phyloP scores from a whole-genome alignment of 1,139 yeast genomes.

The Nakaseomyces delphensis region DNA sequence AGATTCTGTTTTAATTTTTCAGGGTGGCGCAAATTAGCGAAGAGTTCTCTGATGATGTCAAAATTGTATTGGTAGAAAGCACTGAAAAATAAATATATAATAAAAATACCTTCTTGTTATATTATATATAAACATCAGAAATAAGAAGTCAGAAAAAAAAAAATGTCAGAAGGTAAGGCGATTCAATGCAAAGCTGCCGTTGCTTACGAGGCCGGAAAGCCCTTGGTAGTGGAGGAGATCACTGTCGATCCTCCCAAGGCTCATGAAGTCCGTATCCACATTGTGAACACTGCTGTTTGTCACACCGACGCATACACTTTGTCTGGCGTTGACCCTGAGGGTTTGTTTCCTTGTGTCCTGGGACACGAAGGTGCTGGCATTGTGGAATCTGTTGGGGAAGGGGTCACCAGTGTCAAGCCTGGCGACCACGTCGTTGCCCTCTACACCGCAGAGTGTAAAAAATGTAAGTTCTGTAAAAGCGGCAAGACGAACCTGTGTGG shows the following conservation, averaged over 20 bases:
- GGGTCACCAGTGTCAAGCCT: constrained; percentile 73
- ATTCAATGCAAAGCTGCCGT: constrained; percentile 93
- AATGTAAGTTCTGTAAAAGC: constrained; percentile 89
- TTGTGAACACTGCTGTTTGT: constrained; percentile 86
- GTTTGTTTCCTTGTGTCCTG: constrained; percentile 81
- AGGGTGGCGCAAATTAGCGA: too few relatives aligned
- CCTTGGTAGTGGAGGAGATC: constrained; percentile 74
- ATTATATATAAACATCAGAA: neutral
- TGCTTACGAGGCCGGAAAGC: constrained; percentile 93
- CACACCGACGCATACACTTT: constrained; percentile 97
- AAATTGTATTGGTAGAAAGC: too few relatives aligned
- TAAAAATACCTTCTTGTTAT: too few relatives aligned
- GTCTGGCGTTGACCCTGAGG: constrained; percentile 93
- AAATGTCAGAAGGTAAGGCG: constrained; percentile 42
- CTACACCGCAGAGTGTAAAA: constrained; percentile 92
- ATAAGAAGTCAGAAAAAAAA: neutral
- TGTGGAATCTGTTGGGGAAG: constrained; percentile 89
- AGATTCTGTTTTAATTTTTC: too few relatives aligned
- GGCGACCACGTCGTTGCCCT: constrained; percentile 90
- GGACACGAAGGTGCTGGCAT: constrained; percentile 98
- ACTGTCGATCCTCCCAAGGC: constrained; percentile 92
- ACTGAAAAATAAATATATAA: too few relatives aligned
- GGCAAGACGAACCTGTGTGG: constrained; percentile 95
- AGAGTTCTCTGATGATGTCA: too few relatives aligned
- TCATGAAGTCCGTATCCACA: constrained; percentile 90